Base-by-base conservation (phyloP, 2,329 filamentous ascomycete genomes). In the Fusarium oxysporum region DNA sequence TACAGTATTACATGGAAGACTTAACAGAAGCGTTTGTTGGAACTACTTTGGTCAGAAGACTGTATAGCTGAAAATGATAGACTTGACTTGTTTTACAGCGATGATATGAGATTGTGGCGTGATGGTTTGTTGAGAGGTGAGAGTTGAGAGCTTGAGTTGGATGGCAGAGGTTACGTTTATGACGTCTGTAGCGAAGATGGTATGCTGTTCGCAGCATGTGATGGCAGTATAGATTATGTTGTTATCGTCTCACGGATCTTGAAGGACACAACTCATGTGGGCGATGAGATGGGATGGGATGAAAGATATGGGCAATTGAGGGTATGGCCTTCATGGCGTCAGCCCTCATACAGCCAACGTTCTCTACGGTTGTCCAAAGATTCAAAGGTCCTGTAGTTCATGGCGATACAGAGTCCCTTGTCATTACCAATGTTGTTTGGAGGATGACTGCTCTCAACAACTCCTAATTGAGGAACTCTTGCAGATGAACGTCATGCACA, bases 11-110 rank as follows among this genome's bases (percentile, higher is more conserved):
- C 30, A 28, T 65, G 35, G 25, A 48, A 66, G 51, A 50, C 50
- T 55, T 16, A n/a, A 51, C 17, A 55, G 23, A 13, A 54, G 63
- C 38, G 43, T 21, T 38, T 53, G 45, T 56, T 62, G 28, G 30
- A 51, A 44, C 45, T 41, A 17, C 28, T n/a, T n/a, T 32, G 21
- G 63, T 41, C 43, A 50, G 30, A 10, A 32, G 19, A 35, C 25
- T 62, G 17, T 25, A 38, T 44, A 51, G 56, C 54, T 44, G 43
- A 48, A 68, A 62, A 68, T 67, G 56, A 68, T 68, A 68, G 64
- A 63, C 38, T 45, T 50, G 12, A 48, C 19, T 14, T 48, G 65
- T 19, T 68, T 43, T 21, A 53, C 30, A 32, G 64, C 35, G 25
- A 41, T 40, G n/a, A 19, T 35, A 55, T 6, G 16, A 30, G 19